Conservation (phyloP, 1,284 basidiomycete species). For the Papiliotrema laurentii region DNA sequence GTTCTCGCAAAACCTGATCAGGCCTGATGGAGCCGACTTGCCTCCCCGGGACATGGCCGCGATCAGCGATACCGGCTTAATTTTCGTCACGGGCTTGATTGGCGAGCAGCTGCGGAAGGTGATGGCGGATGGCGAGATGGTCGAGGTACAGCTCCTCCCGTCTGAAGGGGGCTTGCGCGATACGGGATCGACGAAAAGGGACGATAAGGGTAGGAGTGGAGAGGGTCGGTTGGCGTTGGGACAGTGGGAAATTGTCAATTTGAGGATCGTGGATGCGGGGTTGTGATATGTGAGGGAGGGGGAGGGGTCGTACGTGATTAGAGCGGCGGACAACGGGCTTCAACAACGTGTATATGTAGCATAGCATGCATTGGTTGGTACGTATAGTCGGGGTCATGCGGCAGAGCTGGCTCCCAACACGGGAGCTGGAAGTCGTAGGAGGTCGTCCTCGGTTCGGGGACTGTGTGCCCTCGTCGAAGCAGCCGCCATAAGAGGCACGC, state of each 20-base stretch:
- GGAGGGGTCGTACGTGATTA: too few relatives aligned
- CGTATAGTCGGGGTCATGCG: too few relatives aligned
- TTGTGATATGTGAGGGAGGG: too few relatives aligned
- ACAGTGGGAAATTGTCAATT: conserved; percentile 24
- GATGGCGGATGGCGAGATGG: background rate
- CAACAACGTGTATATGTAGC: too few relatives aligned
- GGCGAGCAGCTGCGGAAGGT: background rate
- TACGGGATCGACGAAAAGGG: background rate
- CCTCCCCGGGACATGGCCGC: background rate
- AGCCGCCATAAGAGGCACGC: too few relatives aligned
- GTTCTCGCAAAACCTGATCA: background rate
- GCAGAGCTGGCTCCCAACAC: too few relatives aligned
- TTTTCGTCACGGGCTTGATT: background rate
- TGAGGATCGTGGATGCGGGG: conserved; percentile 18
- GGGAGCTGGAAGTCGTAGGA: too few relatives aligned
- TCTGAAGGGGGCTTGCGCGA: background rate
- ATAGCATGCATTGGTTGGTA: too few relatives aligned
- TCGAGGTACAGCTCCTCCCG: conserved; percentile 10
- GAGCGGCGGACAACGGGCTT: too few relatives aligned
- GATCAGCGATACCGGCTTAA: background rate
- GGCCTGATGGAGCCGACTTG: background rate
- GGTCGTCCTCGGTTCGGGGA: too few relatives aligned
- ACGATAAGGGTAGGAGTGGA: background rate
- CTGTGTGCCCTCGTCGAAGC: too few relatives aligned
- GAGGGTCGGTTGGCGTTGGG: conserved; percentile 24